Evolutionary conservation across 768 basidiomycete genomes (phyloP).

Genomic region (Psilocybe azurescens): DNA sequence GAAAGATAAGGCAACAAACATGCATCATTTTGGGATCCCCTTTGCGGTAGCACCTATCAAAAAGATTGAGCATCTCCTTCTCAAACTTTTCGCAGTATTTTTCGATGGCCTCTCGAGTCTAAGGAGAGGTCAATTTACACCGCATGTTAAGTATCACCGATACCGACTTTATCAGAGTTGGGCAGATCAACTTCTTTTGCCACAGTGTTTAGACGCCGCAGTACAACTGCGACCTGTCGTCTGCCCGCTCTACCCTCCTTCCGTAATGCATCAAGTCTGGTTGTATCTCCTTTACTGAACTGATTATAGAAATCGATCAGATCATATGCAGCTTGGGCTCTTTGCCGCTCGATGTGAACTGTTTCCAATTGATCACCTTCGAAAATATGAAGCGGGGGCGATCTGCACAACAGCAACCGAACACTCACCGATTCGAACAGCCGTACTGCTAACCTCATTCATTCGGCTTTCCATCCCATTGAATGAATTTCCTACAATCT

Average conservation of each 20-base stretch:
- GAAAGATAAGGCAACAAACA: slow-evolving; percentile 46
- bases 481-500: slow-evolving; percentile 91
- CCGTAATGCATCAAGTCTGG: slow-evolving; percentile 72
- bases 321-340: slow-evolving; percentile 94
- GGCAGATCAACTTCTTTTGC: slow-evolving; percentile 94
- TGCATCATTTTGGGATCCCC: slow-evolving; percentile 99
- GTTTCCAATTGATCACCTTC: slow-evolving; percentile 95
- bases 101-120: slow-evolving; percentile 93
- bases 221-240: slow-evolving; percentile 84
- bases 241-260: slow-evolving; percentile 92
- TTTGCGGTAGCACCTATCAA: slow-evolving; percentile 94
- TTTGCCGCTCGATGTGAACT: slow-evolving; percentile 87
- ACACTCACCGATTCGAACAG: slow-evolving; percentile 87
- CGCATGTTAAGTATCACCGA: background rate
- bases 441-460: slow-evolving; percentile 92
- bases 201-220: slow-evolving; percentile 84
- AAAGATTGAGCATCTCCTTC: slow-evolving; percentile 96
- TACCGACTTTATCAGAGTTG: slow-evolving; percentile 74
- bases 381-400: slow-evolving; percentile 1
- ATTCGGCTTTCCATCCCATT: slow-evolving; percentile 89
- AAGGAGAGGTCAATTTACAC: background rate
- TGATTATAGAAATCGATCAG: slow-evolving; percentile 94
- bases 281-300: slow-evolving; percentile 82
- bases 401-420: background rate
- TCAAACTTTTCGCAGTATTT: slow-evolving; percentile 99